phyloP scores from a whole-genome alignment of 768 basidiomycete genomes.

The Leccinum subgranulosum region DNA sequence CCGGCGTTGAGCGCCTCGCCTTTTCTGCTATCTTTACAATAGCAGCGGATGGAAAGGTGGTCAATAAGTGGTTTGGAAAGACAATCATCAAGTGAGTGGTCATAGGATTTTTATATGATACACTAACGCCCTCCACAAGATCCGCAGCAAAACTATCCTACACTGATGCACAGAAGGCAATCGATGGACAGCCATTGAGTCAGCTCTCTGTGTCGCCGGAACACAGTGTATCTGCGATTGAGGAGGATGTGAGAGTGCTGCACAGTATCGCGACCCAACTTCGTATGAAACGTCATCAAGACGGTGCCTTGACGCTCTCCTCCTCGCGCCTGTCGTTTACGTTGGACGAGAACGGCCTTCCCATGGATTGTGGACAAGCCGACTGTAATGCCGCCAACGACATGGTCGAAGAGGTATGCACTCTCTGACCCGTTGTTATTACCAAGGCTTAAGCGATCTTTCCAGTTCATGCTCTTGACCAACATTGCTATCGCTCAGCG shows the following conservation, averaged over 20 bases:
- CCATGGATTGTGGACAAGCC: constrained; percentile 71
- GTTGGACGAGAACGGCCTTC: constrained; percentile 75
- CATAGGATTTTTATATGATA: not conserved
- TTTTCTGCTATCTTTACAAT: constrained; percentile 90
- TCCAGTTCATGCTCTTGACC: constrained; percentile 89
- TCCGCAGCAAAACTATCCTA: constrained; percentile 88
- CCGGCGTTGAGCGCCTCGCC: constrained; percentile 84
- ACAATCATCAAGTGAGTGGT: constrained; percentile 78
- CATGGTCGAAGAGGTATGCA: constrained; percentile 82
- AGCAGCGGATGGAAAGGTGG: constrained; percentile 72
- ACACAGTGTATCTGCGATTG: constrained; percentile 59
- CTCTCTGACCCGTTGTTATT: not conserved
- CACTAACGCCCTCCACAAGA: constrained; percentile 38
- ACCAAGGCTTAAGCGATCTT: constrained; percentile 2
- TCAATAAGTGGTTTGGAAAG: constrained; percentile 92
- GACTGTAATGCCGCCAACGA: constrained; percentile 69
- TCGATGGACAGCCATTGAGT: constrained; percentile 66
- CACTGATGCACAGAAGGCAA: constrained; percentile 72
- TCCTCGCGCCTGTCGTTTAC: constrained; percentile 71
- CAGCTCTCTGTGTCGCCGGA: constrained; percentile 52
- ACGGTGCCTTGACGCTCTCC: constrained; percentile 72
- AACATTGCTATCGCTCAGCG: constrained; percentile 91
- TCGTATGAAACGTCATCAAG: constrained; percentile 68
- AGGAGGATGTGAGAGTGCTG: constrained; percentile 72
- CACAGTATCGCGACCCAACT: constrained; percentile 70